phyloP scores from a whole-genome alignment of 2,329 filamentous ascomycete genomes.

The Fusarium verticillioides region DNA sequence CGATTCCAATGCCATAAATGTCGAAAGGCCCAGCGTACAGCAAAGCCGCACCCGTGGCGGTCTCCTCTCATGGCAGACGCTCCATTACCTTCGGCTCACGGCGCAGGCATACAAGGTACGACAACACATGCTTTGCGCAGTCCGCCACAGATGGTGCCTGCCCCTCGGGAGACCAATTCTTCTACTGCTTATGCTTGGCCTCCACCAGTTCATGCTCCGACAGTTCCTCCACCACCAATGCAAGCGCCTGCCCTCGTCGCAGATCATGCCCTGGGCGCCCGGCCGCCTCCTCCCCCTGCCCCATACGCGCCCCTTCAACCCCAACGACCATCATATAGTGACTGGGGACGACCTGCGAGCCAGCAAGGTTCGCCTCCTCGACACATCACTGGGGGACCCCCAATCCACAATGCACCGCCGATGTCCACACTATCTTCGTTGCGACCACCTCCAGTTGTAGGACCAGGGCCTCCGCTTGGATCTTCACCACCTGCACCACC shows the following conservation, averaged over 20 bases:
- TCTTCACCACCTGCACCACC: constrained; percentile 56
- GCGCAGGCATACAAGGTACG: constrained; percentile 29
- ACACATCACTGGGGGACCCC: constrained; percentile 61
- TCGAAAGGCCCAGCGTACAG: constrained; percentile 63
- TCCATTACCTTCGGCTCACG: constrained; percentile 29
- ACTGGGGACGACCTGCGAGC: constrained; percentile 63
- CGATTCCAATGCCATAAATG: constrained; percentile 83
- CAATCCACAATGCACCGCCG: constrained; percentile 47
- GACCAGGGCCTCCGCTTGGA: constrained; percentile 48
- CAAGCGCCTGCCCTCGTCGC: constrained; percentile 39
- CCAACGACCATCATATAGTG: constrained; percentile 49
- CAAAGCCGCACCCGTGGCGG: constrained; percentile 46
- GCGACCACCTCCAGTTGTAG: constrained; percentile 60
- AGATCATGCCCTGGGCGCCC: constrained; percentile 44
- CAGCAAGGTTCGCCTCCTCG: constrained; percentile 61
- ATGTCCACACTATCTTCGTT: constrained; percentile 56
- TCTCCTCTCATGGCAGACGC: constrained; percentile 38
- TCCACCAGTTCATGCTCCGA: constrained; percentile 37
- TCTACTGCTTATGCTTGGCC: constrained; percentile 41
- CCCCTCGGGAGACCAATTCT: constrained; percentile 43
- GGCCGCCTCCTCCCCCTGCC: constrained; percentile 45
- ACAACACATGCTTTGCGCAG: constrained; percentile 44
- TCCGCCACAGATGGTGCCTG: constrained; percentile 43
- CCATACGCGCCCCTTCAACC: constrained; percentile 46
- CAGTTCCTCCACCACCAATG: constrained; percentile 35